Conservation (phyloP, 2,329 filamentous ascomycete genomes). For the Annulohypoxylon truncatum region DNA sequence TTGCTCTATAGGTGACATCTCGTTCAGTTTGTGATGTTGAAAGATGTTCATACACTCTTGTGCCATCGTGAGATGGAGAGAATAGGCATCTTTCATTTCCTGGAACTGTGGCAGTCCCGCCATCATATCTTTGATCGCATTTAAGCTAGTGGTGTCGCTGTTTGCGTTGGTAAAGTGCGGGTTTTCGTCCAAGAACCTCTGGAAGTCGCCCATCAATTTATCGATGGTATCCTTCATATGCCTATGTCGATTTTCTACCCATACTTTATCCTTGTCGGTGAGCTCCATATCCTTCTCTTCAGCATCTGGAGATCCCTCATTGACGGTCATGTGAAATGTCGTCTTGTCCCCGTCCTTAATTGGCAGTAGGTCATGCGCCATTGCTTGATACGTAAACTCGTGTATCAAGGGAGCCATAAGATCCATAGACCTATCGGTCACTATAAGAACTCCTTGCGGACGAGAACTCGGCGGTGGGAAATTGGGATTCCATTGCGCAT, state of each 20-base stretch:
- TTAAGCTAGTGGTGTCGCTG: conserved; percentile 79
- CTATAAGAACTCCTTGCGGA: conserved; percentile 83
- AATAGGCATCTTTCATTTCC: conserved; percentile 94
- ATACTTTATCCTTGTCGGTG: conserved; percentile 89
- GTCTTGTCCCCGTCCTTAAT: conserved; percentile 91
- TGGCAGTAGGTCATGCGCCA: conserved; percentile 92
- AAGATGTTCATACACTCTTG: conserved; percentile 97
- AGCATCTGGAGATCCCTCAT: conserved; percentile 75
- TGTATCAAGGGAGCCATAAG: conserved; percentile 87
- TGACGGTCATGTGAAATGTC: conserved; percentile 82
- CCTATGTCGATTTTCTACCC: conserved; percentile 91
- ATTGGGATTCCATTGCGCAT: conserved; percentile 83
- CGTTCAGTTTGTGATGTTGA: conserved; percentile 83
- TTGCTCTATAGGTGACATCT: conserved; percentile 90
- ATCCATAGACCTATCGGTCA: conserved; percentile 95
- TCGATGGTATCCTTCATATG: conserved; percentile 99
- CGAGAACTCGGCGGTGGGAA: conserved; percentile 84
- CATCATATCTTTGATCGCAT: conserved; percentile 96
- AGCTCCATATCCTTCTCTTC: conserved; percentile 94
- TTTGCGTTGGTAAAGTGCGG: conserved; percentile 87
- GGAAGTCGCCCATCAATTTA: conserved; percentile 91
- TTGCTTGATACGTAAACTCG: conserved; percentile 98
- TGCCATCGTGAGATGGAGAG: conserved; percentile 94
- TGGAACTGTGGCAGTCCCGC: conserved; percentile 94
- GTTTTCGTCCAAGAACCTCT: conserved; percentile 90